phyloP scores from a whole-genome alignment of 345 rosid genomes.

The Combretum micranthum region DNA sequence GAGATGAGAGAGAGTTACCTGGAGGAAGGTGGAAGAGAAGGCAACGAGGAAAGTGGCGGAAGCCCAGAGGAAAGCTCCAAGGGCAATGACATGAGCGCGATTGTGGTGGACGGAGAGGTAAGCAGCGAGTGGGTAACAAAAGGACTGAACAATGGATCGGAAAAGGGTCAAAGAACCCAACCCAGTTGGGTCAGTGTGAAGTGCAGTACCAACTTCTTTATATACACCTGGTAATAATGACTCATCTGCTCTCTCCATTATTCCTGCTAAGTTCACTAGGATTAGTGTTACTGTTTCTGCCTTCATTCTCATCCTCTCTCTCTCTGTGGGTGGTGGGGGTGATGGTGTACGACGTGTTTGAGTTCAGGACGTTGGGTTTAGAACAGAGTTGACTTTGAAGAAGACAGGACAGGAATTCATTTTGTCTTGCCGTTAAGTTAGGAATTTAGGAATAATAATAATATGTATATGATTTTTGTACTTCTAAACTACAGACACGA shows the following conservation, averaged over 20 bases:
- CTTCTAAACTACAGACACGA: too few relatives aligned
- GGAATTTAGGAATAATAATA: too few relatives aligned
- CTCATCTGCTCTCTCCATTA: slow-evolving; percentile 92
- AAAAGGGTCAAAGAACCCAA: slow-evolving; percentile 66
- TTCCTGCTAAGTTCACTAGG: slow-evolving; percentile 75
- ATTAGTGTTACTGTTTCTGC: slow-evolving; percentile 58
- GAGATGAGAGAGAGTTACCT: slow-evolving; percentile 25
- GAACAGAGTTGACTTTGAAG: too few relatives aligned
- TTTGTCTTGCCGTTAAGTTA: too few relatives aligned
- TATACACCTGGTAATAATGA: slow-evolving; percentile 83
- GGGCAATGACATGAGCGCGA: slow-evolving; percentile 62
- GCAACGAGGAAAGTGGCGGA: slow-evolving; percentile 69
- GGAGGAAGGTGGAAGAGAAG: slow-evolving; percentile 49
- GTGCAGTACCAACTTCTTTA: slow-evolving; percentile 77
- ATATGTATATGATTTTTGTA: too few relatives aligned
- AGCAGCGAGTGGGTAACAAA: slow-evolving; percentile 59
- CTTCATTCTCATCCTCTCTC: slow-evolving; percentile 23
- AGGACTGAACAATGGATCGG: slow-evolving; percentile 49
- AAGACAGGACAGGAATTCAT: too few relatives aligned
- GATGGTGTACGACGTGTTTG: too few relatives aligned
- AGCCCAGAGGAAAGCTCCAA: slow-evolving; percentile 75
- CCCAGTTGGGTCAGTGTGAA: slow-evolving; percentile 78
- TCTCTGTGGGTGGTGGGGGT: too few relatives aligned
- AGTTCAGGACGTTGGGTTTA: too few relatives aligned
- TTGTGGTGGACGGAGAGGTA: slow-evolving; percentile 48